Percentiles rank a stretch among this genome's conserved stretches.
phyloP scores from a whole-genome alignment of 2,329 filamentous ascomycete species.

The Mariannaea sp. region DNA sequence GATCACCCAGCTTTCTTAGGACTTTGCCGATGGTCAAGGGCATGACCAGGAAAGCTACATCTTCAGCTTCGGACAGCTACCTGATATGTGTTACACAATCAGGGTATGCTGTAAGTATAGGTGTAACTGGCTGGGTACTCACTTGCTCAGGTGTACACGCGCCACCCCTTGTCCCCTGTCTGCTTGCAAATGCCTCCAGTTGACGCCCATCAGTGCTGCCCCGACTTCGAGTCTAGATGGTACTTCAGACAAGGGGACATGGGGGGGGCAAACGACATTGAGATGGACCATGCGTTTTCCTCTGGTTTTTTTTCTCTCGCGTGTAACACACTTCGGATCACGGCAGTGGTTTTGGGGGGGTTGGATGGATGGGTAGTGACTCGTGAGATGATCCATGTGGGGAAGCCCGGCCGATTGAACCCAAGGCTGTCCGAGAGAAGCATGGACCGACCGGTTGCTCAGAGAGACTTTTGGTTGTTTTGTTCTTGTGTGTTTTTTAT shows the following conservation, averaged over 20 bases:
- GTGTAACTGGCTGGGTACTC: too few relatives aligned
- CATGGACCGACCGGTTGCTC: conserved; percentile 19
- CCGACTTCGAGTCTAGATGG: too few relatives aligned
- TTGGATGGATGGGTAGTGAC: too few relatives aligned
- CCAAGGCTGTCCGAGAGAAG: conserved; percentile 4
- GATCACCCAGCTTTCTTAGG: background rate
- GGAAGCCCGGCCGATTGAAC: conserved; percentile 26
- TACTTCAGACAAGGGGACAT: too few relatives aligned
- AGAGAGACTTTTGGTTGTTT: too few relatives aligned
- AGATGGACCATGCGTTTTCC: background rate
- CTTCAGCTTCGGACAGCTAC: too few relatives aligned
- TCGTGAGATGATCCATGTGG: conserved; percentile 39
- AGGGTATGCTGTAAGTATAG: too few relatives aligned
- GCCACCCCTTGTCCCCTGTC: background rate
- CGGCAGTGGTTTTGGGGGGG: conserved; percentile 35
- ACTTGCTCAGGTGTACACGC: too few relatives aligned
- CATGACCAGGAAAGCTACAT: background rate
- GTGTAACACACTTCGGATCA: conserved; percentile 35
- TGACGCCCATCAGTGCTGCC: background rate
- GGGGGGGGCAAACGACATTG: too few relatives aligned
- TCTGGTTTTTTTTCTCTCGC: background rate
- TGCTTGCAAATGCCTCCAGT: conserved; percentile 4
- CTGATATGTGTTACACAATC: too few relatives aligned
- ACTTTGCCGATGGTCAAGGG: background rate
- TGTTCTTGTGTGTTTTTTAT: background rate